Base-by-base conservation (phyloP, 305 asterid genomes). In the Fraxinus xanthoxyloides region DNA sequence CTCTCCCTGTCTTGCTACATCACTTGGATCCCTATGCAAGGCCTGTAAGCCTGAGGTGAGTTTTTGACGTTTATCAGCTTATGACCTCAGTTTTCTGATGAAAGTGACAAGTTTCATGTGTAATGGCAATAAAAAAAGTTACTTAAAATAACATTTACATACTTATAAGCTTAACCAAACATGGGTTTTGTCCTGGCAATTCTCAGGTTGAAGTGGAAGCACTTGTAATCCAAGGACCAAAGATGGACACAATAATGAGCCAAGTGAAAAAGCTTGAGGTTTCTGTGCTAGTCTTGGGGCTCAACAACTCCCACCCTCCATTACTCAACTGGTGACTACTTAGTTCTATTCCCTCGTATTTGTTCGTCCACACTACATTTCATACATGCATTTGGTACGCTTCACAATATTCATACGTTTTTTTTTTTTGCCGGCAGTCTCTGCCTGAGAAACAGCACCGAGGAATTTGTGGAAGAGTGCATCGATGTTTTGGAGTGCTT, bases 31-130 rank as follows among this genome's bases (percentile, higher is more conserved):
- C 0, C 97, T 92, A 21, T 95, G 98, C 19, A 92, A 93, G 80
- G 97, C 98, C 70, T 89, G 92, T 67, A 93, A 93, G 82, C 98
- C 98, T 51, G 94, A 95, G 96, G 98, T 92, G 56, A 85, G 82
- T 56, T 56, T 56, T 56, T 19, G 67, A 7, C 28, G 7, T 5
- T 51, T 51, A 51, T 51, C 63, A 17, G 63, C 63, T 51, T 5
- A 5, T 15, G 63, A 51, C 23, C 9, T 48, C 7, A 48, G 59
- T 48, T 54, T 54, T 5, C 65, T 54, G 28, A 56, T 19, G 28
- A 21, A 56, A 56, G 67, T 7, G 12, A 1, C 67, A 19, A 56
- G 26, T 56, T 54, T 17, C 61, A 51, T 17, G 0, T 51, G 61
- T 17, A 51, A 40, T 40, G 48, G 48, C 48, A 40, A 40, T 40